Percentiles rank a stretch among this genome's conserved stretches.
Conservation (phyloP, 2,329 filamentous ascomycete genomes). For the Bisporella sp. region DNA sequence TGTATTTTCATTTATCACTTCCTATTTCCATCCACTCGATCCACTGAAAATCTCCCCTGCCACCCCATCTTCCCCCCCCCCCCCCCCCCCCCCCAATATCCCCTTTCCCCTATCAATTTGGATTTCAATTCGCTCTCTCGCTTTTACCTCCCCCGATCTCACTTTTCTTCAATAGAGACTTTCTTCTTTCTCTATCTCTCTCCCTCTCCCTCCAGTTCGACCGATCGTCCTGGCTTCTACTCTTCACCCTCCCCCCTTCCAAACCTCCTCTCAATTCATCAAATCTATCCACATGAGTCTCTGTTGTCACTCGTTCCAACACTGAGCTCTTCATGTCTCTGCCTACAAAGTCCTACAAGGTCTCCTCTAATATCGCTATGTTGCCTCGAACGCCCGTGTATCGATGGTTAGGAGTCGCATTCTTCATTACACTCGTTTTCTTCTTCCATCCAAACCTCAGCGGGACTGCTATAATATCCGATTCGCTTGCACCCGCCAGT, state of each 20-base stretch:
- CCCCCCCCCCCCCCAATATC: too few species aligned
- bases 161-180: not conserved
- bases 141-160: too few species aligned
- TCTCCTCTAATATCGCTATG: slow-evolving; percentile 6
- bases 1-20: too few species aligned
- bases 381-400: slow-evolving; percentile 15
- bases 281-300: not conserved
- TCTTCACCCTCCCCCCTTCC: not conserved
- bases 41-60: too few species aligned
- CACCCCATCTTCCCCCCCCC: too few species aligned
- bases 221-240: not conserved
- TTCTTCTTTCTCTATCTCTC: not conserved
- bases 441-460: slow-evolving; percentile 13
- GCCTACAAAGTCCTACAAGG: not conserved
- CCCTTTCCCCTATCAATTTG: too few species aligned
- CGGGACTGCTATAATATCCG: not conserved
- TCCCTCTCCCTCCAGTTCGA: not conserved
- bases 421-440: slow-evolving; percentile 11
- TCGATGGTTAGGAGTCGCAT: slow-evolving; percentile 12
- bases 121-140: too few species aligned
- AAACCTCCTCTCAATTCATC: not conserved
- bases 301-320: not conserved
- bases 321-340: slow-evolving; percentile 8
- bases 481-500: not conserved
- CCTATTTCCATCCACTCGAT: too few species aligned